These are phyloP conservation scores for Lepidopterella palustris DNA, from an alignment of 495 filamentous ascomycete genomes.

Conservation along the genomic window DNA sequence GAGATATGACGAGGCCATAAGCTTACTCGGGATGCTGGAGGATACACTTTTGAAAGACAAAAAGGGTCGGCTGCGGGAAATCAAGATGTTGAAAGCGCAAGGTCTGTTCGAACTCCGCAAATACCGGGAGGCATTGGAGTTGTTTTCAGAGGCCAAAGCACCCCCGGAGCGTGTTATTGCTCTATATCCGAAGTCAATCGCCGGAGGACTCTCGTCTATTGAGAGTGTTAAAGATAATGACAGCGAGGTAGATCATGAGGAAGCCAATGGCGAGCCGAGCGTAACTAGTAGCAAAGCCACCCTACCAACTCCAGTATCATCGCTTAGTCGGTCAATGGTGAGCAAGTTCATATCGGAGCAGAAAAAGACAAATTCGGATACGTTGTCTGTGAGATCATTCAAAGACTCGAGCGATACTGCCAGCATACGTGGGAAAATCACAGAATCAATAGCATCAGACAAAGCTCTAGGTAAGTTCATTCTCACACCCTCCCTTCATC, in stretches of 20 bases:
- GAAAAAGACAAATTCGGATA: constrained; percentile 51
- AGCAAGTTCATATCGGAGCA: constrained; percentile 50
- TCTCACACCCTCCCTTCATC: too few species aligned
- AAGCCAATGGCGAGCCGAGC: constrained; percentile 27
- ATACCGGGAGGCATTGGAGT: constrained; percentile 81
- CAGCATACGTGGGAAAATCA: constrained; percentile 40
- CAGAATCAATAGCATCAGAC: constrained; percentile 32
- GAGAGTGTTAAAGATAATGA: constrained; percentile 35
- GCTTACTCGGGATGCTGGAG: constrained; percentile 79
- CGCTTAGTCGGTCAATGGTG: constrained; percentile 29
- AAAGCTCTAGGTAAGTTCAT: constrained; percentile 42
- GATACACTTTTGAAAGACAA: constrained; percentile 87
- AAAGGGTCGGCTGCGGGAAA: constrained; percentile 64
- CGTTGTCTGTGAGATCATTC: constrained; percentile 59
- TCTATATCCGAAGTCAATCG: constrained; percentile 76
- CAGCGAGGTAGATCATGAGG: constrained; percentile 45
- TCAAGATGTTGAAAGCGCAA: constrained; percentile 88
- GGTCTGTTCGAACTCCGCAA: constrained; percentile 71
- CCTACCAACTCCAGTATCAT: constrained; percentile 19
- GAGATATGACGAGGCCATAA: constrained; percentile 86
- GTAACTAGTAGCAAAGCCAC: constrained; percentile 34
- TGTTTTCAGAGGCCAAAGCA: constrained; percentile 83
- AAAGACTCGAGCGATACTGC: constrained; percentile 44
- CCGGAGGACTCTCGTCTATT: constrained; percentile 64
- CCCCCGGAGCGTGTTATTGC: constrained; percentile 84